phyloP scores from a whole-genome alignment of 73 alveolate species.

The Blepharisma stoltei region DNA sequence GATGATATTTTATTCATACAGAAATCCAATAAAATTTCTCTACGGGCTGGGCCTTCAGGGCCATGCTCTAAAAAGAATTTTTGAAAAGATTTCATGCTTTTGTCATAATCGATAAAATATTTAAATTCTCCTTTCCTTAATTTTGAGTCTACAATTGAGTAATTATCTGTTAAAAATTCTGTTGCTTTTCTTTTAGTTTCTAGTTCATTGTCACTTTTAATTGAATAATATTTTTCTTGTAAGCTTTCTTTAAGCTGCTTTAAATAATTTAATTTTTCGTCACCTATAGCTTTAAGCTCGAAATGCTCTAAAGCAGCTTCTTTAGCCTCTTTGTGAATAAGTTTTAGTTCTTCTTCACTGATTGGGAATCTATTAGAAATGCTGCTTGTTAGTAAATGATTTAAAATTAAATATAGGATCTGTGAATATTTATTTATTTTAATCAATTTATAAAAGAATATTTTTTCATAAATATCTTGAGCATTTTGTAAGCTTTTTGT shows the following conservation, averaged over 20 bases:
- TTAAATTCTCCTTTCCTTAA: slow-evolving; percentile 60
- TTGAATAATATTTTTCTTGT: background rate
- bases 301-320: slow-evolving; percentile 8
- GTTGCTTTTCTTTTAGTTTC: slow-evolving; percentile 34
- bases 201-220: slow-evolving; percentile 18
- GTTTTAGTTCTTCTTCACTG: slow-evolving; percentile 20
- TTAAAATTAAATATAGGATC: slow-evolving; percentile 64
- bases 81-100: slow-evolving; percentile 36
- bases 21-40: slow-evolving; percentile 20
- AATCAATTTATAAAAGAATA: too few species aligned
- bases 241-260: slow-evolving; percentile 6
- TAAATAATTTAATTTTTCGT: background rate
- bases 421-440: slow-evolving; percentile 43
- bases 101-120: slow-evolving; percentile 56
- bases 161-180: slow-evolving; percentile 54
- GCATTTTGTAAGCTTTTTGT: slow-evolving; percentile 62
- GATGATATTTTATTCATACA: background rate
- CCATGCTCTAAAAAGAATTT: slow-evolving; percentile 24
- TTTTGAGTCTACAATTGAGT: slow-evolving; percentile 60
- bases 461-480: slow-evolving; percentile 48
- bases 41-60: slow-evolving; percentile 30
- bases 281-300: slow-evolving; percentile 27
- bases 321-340: slow-evolving; percentile 30
- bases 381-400: background rate
- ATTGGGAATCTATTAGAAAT: background rate